Evolutionary conservation across 768 basidiomycete species (phyloP).

Genomic region (Serendipita sp.): DNA sequence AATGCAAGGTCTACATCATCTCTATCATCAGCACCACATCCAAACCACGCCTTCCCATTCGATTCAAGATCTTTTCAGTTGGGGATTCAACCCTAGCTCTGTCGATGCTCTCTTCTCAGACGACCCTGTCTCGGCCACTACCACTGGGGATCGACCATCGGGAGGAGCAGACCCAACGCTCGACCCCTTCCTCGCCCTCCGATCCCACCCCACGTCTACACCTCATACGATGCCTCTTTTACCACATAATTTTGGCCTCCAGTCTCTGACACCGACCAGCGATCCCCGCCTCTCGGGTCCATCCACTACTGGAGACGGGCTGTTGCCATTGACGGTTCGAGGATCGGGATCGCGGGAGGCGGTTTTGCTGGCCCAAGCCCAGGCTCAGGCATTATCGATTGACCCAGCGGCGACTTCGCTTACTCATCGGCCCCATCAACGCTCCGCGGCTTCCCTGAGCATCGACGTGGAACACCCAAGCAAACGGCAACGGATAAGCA

Average conservation of each 20-base stretch:
- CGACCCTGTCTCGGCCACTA: too few relatives aligned
- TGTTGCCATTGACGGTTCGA: neutral
- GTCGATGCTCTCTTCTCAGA: neutral
- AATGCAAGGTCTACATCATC: neutral
- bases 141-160: too few relatives aligned
- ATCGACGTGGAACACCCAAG: neutral
- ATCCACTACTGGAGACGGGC: neutral
- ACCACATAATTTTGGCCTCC: neutral
- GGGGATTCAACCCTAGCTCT: neutral
- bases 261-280: neutral
- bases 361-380: neutral
- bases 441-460: neutral
- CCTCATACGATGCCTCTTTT: neutral
- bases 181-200: neutral
- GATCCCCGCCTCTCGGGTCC: neutral
- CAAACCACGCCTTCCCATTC: neutral
- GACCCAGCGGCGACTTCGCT: neutral
- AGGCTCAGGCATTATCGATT: neutral
- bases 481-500: neutral
- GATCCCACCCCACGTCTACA: neutral
- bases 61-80: neutral
- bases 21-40: neutral
- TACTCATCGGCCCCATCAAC: neutral
- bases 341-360: neutral
- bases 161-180: neutral